Conservation (phyloP, 805 yeast genomes). For the Metschnikowia matae region DNA sequence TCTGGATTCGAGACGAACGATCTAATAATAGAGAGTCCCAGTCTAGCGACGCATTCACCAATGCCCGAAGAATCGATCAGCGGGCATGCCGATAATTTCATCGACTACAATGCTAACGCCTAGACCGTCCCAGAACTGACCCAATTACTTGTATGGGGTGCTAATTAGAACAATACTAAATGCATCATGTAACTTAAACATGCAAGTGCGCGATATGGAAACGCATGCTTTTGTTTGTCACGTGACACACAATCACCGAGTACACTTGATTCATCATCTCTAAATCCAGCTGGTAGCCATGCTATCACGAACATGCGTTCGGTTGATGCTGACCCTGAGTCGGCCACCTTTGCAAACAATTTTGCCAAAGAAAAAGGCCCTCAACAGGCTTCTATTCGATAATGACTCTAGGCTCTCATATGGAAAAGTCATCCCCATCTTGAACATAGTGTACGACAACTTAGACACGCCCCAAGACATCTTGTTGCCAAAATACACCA, state of each 20-base stretch:
- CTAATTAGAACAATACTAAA: background rate
- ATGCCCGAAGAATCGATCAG: slow-evolving; percentile 11
- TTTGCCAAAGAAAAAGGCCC: slow-evolving; percentile 55
- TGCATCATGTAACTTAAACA: background rate
- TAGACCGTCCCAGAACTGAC: background rate
- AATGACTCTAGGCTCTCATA: slow-evolving; percentile 56
- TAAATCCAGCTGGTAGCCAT: background rate
- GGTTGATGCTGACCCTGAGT: slow-evolving; percentile 6
- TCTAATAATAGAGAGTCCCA: slow-evolving; percentile 13
- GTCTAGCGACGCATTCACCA: slow-evolving; percentile 11
- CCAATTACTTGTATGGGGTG: background rate
- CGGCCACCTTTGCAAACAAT: slow-evolving; percentile 27
- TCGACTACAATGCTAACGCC: slow-evolving; percentile 23
- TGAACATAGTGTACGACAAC: slow-evolving; percentile 47
- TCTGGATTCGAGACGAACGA: slow-evolving; percentile 12
- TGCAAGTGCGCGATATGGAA: background rate
- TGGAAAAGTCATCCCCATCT: slow-evolving; percentile 50
- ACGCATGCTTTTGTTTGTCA: background rate
- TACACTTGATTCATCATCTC: background rate
- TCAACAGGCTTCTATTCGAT: slow-evolving; percentile 63
- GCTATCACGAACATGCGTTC: slow-evolving; percentile 2
- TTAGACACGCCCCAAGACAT: slow-evolving; percentile 39
- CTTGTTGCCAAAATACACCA: slow-evolving; percentile 43
- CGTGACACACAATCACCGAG: background rate
- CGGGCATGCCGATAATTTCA: slow-evolving; percentile 22